Base-by-base conservation (phyloP, 2,329 filamentous ascomycete species). In the Talaromyces rugulosus region DNA sequence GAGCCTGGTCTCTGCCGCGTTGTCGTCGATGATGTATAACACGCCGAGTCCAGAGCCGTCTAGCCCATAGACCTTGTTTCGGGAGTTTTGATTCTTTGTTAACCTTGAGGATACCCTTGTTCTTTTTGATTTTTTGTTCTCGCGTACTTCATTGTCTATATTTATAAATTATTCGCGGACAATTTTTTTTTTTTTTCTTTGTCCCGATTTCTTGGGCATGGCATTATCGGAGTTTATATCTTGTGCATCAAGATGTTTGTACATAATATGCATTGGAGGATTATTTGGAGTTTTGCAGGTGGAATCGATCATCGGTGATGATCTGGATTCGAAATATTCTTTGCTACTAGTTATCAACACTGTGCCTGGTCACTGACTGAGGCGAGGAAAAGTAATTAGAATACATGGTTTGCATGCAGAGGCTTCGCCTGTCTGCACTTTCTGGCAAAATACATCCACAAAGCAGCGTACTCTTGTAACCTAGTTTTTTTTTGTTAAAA, bases 1-100 rank as follows among this genome's bases (percentile, higher is more conserved):
- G 67, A 77, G 75, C 58, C 65, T 77, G 47, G 75, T 77, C 8
- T 75, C 70, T 67, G 73, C 74, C 12, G 74, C 74, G 47, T 65
- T 77, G 66, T 74, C 74, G 9, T 75, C 73, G 14, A 70, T 76
- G 63, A 69, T 60, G 30, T 50, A 55, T 31, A 58, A 65, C 18
- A 33, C 58, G 3, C 50, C 60, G 18, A 54, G 28, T 14, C 34
- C 50, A 40, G 36, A 33, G 6, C 30, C 56, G 30, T 56, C 61
- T 12, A 56, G 56, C 50, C 61, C 61, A 42, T 44, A 36, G 31
- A 42, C 27, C 16, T 59, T 55, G 5, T n/a, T 16, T 53, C 33
- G 33, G 33, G 33, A 36, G 33, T 36, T 36, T 47, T 47, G 44
- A 47, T 47, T 47, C 7, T n/a, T 30, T 34, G 5, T 36, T 58